Percentiles rank a stretch among this genome's conserved stretches.
Evolutionary conservation across 2,329 filamentous ascomycete species (phyloP).

Genomic region (Fusarium austroafricanum): DNA sequence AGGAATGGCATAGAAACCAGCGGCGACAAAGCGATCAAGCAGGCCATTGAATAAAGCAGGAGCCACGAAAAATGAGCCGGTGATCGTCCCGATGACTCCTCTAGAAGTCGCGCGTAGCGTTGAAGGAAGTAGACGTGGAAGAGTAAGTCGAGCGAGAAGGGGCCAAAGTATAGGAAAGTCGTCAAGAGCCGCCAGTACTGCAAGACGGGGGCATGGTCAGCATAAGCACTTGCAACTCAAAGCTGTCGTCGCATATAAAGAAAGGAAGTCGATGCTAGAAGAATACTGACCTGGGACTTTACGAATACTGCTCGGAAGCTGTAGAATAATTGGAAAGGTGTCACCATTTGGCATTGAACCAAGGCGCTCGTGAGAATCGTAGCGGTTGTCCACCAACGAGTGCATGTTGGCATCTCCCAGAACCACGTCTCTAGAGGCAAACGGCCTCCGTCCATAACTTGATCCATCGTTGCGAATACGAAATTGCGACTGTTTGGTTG

Average conservation of each 20-base stretch:
- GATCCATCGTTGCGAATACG: constrained; percentile 59
- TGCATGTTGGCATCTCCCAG: constrained; percentile 97
- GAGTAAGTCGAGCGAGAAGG: constrained; percentile 90
- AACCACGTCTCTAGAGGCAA: constrained; percentile 97
- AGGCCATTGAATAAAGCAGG: constrained; percentile 83
- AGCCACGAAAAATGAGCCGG: constrained; percentile 97
- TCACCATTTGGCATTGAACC: constrained; percentile 93
- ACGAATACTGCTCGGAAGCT: constrained; percentile 91
- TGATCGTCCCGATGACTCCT: constrained; percentile 92
- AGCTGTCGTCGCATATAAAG: not conserved
- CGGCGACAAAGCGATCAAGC: constrained; percentile 84
- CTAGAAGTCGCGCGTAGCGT: constrained; percentile 92
- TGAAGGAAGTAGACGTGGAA: constrained; percentile 99
- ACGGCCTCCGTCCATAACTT: constrained; percentile 69
- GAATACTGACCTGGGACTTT: constrained; percentile 81
- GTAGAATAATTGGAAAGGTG: constrained; percentile 96
- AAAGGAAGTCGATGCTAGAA: not conserved
- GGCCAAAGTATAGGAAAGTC: constrained; percentile 97
- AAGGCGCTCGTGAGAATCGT: constrained; percentile 88
- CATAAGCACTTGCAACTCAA: not conserved
- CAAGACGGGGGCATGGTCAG: constrained; percentile 30
- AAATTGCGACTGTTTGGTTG: not conserved
- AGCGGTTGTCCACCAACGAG: constrained; percentile 95
- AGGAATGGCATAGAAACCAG: constrained; percentile 93
- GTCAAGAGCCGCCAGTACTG: constrained; percentile 98